Base-by-base conservation (phyloP, 163 green algal genomes). In the Volvox carteri region DNA sequence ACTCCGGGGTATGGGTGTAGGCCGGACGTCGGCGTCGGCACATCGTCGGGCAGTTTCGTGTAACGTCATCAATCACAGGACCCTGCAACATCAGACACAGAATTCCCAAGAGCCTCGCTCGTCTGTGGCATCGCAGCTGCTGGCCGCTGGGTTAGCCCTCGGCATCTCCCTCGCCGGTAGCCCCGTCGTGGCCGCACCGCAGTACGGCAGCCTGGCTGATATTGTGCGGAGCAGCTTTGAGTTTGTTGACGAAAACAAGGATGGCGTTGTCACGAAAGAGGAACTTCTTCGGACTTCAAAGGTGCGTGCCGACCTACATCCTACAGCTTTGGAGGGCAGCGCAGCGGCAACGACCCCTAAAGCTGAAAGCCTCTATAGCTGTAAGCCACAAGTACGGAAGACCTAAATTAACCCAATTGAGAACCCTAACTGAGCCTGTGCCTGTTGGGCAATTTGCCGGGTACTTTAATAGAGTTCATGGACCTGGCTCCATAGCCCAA, bases 201-300 rank as follows among this genome's bases (percentile, higher is more conserved):
- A 76, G 18, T 87, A 44, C 65, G 67, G n/a, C 50, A 88, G 83
- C 68, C 83, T 88, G 0, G 83, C 68, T 21, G 83, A 89, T 41
- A 89, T 89, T 44, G 58, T 78, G 1, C 50, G 86, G 14, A 78
- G 35, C 50, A 60, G 68, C n/a, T 90, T 84, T 39, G 78, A 48
- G 0, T 90, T 90, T 19, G 86, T 90, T 18, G 86, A 90, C 50
- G 60, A 85, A 39, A 65, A 90, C 76, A 90, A 90, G 77, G 50
- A 90, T 67, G 86, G 86, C 18, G 50, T 90, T 37, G 86, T 90
- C 77, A 84, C 86, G 11, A 86, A 86, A 67, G 44, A 81, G 41
- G 84, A 89, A 72, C 41, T 89, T 5, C n/a, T 89, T 54, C 39
- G 72, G 52, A 84, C 54, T 4, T 89, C 84, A 1, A 60, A 89